A percentile compares a stretch with the other conserved stretches of the same genome.
Conservation (phyloP, 2,329 filamentous ascomycete genomes). For the Talaromyces funiculosus region DNA sequence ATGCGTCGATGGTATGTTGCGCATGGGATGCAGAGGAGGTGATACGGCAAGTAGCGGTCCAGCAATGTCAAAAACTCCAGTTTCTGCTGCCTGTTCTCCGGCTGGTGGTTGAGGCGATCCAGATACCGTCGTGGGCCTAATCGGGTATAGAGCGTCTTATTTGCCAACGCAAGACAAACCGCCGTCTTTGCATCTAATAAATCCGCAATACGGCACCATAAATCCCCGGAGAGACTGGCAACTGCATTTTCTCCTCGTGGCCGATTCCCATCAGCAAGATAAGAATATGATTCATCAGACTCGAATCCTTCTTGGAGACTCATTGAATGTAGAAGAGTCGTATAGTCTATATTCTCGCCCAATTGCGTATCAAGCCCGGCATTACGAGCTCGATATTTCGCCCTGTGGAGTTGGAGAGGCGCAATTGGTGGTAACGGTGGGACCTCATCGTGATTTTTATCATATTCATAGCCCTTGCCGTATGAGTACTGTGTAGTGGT, state of each 20-base stretch:
- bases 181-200: slow-evolving; percentile 43
- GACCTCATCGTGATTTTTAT: not conserved
- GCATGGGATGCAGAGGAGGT: slow-evolving; percentile 57
- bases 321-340: slow-evolving; percentile 31
- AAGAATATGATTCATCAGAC: slow-evolving; percentile 14
- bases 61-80: slow-evolving; percentile 48
- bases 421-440: slow-evolving; percentile 20
- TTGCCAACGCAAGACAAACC: slow-evolving; percentile 47
- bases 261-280: slow-evolving; percentile 19
- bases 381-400: slow-evolving; percentile 27
- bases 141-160: slow-evolving; percentile 41
- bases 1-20: slow-evolving; percentile 51
- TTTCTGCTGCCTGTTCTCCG: slow-evolving; percentile 43
- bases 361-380: slow-evolving; percentile 29
- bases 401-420: slow-evolving; percentile 30
- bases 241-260: slow-evolving; percentile 39
- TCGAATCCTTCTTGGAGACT: slow-evolving; percentile 28
- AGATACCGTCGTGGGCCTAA: slow-evolving; percentile 39
- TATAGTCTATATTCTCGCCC: slow-evolving; percentile 34
- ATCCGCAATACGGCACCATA: slow-evolving; percentile 44
- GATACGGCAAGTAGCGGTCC: slow-evolving; percentile 48
- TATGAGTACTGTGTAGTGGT: slow-evolving; percentile 7
- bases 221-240: slow-evolving; percentile 37
- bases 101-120: slow-evolving; percentile 25
- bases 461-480: not conserved